Evolutionary conservation across 1,139 yeast genomes (phyloP).

Genomic region (Blastobotrys capitulatus): DNA sequence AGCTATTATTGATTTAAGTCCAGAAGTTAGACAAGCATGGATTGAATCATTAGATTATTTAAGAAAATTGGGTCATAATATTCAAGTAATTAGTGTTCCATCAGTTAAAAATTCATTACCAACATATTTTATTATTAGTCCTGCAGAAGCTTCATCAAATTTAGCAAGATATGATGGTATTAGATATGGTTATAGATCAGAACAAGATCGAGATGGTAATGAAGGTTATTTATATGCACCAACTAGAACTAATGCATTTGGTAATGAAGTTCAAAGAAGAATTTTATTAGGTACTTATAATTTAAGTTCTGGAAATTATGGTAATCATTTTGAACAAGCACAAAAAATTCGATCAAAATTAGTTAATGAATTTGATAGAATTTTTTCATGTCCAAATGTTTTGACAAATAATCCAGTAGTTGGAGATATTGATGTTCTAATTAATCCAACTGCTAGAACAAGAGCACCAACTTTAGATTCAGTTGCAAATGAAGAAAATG

Average conservation of each 20-base stretch:
- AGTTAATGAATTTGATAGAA: slow-evolving; percentile 57
- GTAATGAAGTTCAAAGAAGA: slow-evolving; percentile 76
- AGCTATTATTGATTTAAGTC: slow-evolving; percentile 52
- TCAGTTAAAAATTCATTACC: slow-evolving; percentile 64
- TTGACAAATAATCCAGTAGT: slow-evolving; percentile 22
- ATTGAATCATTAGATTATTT: slow-evolving; percentile 40
- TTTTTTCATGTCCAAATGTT: slow-evolving; percentile 52
- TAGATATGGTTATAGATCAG: slow-evolving; percentile 63
- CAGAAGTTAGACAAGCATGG: slow-evolving; percentile 46
- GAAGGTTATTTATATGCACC: slow-evolving; percentile 41
- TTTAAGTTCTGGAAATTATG: slow-evolving; percentile 64
- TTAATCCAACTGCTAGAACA: slow-evolving; percentile 69
- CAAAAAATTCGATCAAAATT: slow-evolving; percentile 57
- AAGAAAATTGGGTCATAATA: slow-evolving; percentile 46
- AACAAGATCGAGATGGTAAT: slow-evolving; percentile 34
- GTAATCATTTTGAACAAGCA: slow-evolving; percentile 79
- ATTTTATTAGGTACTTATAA: slow-evolving; percentile 83
- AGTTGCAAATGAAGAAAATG: slow-evolving; percentile 32
- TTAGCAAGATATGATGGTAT: slow-evolving; percentile 86
- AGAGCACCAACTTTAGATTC: slow-evolving; percentile 50
- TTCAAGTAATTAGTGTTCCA: slow-evolving; percentile 65
- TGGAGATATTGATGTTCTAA: slow-evolving; percentile 56
- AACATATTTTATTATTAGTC: slow-evolving; percentile 78
- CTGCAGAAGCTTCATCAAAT: slow-evolving; percentile 94
- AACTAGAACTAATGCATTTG: slow-evolving; percentile 65